These are phyloP conservation scores for Mrakiaceae sp. DNA, from an alignment of 1,284 basidiomycete genomes.

Conservation along the genomic window DNA sequence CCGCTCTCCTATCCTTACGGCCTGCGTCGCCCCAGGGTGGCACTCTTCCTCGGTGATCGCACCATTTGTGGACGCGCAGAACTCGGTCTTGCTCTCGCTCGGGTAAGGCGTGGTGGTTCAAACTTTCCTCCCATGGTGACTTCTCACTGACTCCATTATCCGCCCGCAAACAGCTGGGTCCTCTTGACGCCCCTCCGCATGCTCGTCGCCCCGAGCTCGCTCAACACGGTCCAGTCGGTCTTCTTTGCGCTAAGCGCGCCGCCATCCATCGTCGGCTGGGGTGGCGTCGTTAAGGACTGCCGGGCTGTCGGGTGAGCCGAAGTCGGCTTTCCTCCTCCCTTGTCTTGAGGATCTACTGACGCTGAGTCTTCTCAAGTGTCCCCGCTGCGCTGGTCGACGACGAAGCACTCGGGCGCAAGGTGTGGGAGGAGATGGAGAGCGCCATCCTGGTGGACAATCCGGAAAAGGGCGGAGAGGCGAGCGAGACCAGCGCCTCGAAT, in stretches of 20 bases:
- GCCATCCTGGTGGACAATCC: neutral
- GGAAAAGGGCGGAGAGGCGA: too few relatives aligned
- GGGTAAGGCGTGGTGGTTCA: neutral
- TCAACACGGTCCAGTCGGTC: slow-evolving; percentile 2
- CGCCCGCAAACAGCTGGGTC: neutral
- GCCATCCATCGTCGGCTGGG: slow-evolving; percentile 6
- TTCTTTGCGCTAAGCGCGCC: slow-evolving; percentile 14
- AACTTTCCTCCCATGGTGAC: neutral
- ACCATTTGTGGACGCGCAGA: slow-evolving; percentile 2
- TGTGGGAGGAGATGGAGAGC: slow-evolving; percentile 17
- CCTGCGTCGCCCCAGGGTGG: slow-evolving; percentile 6
- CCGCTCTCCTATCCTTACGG: slow-evolving; percentile 2
- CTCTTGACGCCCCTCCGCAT: neutral
- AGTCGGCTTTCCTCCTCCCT: neutral
- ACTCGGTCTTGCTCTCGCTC: neutral
- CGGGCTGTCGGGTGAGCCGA: slow-evolving; percentile 3
- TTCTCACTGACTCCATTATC: neutral
- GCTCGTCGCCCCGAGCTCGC: neutral
- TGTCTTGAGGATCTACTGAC: neutral
- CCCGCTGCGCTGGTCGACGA: slow-evolving; percentile 10
- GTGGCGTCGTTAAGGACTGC: slow-evolving; percentile 15
- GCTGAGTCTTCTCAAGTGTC: neutral
- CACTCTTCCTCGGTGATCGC: slow-evolving; percentile 9
- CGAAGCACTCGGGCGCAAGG: slow-evolving; percentile 12
- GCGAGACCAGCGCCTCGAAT: too few relatives aligned